Conservation (phyloP, 768 basidiomycete genomes). For the Suillus plorans region DNA sequence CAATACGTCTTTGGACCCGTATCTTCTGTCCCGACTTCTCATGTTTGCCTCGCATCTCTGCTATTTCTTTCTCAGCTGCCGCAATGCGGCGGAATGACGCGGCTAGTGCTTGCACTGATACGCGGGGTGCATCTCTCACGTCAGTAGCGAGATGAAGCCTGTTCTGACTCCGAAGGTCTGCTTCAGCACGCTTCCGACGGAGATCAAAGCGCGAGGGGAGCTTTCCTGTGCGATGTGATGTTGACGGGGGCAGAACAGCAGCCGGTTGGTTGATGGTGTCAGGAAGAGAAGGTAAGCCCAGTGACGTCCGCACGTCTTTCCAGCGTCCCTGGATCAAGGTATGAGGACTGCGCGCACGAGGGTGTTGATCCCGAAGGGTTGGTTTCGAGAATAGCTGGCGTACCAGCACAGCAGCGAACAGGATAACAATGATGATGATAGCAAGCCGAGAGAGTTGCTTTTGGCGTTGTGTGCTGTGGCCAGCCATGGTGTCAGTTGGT, state of each 20-base stretch:
- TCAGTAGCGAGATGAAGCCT: constrained; percentile 26
- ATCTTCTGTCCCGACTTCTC: constrained; percentile 7
- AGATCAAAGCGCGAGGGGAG: constrained; percentile 25
- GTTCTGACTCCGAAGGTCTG: constrained; percentile 13
- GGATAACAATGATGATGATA: constrained; percentile 20
- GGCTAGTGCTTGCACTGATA: constrained; percentile 10
- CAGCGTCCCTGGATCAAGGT: constrained; percentile 31
- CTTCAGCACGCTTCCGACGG: constrained; percentile 15
- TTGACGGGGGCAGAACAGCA: background rate
- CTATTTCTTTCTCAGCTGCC: constrained; percentile 10
- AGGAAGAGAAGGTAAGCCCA: constrained; percentile 28
- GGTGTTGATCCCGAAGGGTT: background rate
- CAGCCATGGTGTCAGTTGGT: constrained; percentile 22
- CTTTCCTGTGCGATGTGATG: constrained; percentile 5
- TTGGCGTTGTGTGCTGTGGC: constrained; percentile 12
- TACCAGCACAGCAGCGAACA: constrained; percentile 21
- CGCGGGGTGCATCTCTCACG: constrained; percentile 9
- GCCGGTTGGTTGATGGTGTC: constrained; percentile 10
- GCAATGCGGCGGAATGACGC: constrained; percentile 5
- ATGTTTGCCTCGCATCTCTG: background rate
- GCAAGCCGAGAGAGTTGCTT: constrained; percentile 19
- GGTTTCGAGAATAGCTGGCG: constrained; percentile 12
- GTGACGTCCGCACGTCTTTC: constrained; percentile 29
- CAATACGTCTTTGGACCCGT: background rate
- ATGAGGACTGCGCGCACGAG: background rate